Evolutionary conservation across 768 basidiomycete species (phyloP).

Genomic region (Mycena albidolilacea): DNA sequence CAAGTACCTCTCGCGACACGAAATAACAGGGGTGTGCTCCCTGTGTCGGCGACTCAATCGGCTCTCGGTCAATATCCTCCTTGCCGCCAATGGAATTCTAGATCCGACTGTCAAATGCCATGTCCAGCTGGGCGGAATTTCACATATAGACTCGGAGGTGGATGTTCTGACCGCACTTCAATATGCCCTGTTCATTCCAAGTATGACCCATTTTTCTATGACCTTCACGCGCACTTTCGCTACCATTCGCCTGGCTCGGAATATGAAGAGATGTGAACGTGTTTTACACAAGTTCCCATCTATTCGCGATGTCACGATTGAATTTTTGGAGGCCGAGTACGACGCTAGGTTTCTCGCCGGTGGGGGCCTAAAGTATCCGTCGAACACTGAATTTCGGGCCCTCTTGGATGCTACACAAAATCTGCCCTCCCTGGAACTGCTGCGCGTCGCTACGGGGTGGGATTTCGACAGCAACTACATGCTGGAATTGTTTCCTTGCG

Average conservation of each 20-base stretch:
- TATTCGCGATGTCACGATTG: conserved; percentile 6
- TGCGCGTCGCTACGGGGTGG: conserved; percentile 14
- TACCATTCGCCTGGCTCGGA: neutral
- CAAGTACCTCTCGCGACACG: conserved; percentile 1
- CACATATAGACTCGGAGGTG: neutral
- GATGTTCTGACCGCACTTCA: conserved; percentile 11
- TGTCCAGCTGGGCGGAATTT: conserved; percentile 3
- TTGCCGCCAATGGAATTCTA: neutral
- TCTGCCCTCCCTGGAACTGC: neutral
- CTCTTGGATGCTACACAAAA: conserved; percentile 10
- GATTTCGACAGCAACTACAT: conserved; percentile 21
- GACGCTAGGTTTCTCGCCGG: neutral
- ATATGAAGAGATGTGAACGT: conserved; percentile 7
- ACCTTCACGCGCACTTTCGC: neutral
- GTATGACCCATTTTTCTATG: neutral
- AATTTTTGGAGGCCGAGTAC: neutral
- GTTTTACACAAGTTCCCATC: conserved; percentile 14
- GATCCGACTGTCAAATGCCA: conserved; percentile 12
- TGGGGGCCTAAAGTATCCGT: neutral
- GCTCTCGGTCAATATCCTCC: neutral
- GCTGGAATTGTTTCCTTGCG: conserved; percentile 17
- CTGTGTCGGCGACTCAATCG: conserved; percentile 17
- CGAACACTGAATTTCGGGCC: conserved; percentile 2
- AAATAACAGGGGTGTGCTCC: neutral
- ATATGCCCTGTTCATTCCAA: conserved; percentile 4